Base-by-base conservation (phyloP, 1,284 basidiomycete genomes). In the Ceratobasidium sp. region DNA sequence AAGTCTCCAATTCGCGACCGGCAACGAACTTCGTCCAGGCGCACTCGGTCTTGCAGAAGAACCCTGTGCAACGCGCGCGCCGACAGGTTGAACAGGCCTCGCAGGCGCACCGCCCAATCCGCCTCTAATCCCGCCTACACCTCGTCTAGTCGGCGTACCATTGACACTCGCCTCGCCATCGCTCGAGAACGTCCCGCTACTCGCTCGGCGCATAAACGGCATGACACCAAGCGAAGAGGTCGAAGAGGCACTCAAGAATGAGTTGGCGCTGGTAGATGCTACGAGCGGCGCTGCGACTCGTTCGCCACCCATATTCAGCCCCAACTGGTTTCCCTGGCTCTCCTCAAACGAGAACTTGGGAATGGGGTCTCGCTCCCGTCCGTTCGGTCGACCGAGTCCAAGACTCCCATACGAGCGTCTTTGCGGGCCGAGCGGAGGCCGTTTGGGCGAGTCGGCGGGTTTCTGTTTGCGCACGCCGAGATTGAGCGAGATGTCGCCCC, bases 141-240 rank as follows among this genome's bases (percentile, higher is more conserved):
- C 66, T 7, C 83, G 82, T 61, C 90, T 85, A 40, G 92, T 93
- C 56, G 93, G 92, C 13, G 93, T 93, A n/a, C 87, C 90, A 50
- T 86, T 83, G 57, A 86, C 70, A 56, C 79, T 81, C 23, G 77
- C 84, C 52, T 91, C 91, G 50, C 86, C 86, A 26, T 86, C 86
- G 40, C 92, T 92, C 2, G 92, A 93, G 82, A 93, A 93, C 2
- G 91, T 90, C 33, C 93, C 92, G 81, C 92, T 94, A 81, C 92
- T 94, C 78, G 90, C 93, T 80, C 92, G 87, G 12, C 93, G 88
- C 87, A 91, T 89, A 48, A 94, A 82, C 90, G 91, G 91, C 67
- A 78, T 23, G n/a, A 77, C 54, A 38, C 59, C 59, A 40, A 62
- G 26, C 64, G 64, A 66, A 5, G 38, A 33, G 2, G 33, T 66